Percentiles rank a stretch among this genome's conserved stretches.
Evolutionary conservation across 106 monocot genomes (phyloP).

Genomic region (Dendrobium catenatum): DNA sequence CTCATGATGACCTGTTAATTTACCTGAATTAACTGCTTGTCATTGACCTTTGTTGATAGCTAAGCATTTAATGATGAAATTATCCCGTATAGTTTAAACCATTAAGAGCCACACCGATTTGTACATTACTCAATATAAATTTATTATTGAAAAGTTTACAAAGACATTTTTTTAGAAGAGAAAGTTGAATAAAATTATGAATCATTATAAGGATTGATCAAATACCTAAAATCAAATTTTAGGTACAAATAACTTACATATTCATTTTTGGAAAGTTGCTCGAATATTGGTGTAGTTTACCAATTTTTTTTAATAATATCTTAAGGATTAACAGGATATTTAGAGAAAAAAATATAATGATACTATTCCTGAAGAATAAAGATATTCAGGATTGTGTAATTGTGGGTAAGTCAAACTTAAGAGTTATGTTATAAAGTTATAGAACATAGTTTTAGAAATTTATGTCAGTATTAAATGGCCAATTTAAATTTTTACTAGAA

Average conservation of each 20-base stretch:
- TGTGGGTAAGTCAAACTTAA: neutral
- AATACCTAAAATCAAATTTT: neutral
- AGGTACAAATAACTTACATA: neutral
- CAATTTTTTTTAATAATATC: no score
- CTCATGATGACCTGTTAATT: neutral
- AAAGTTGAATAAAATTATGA: neutral
- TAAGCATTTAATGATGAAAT: neutral
- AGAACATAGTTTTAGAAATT: neutral
- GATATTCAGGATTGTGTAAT: neutral
- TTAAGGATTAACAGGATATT: neutral
- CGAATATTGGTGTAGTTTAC: no score
- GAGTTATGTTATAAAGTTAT: neutral
- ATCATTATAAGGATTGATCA: neutral
- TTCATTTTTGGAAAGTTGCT: neutral
- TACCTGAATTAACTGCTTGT: neutral
- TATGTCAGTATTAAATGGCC: neutral
- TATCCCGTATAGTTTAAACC: neutral
- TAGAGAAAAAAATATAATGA: neutral
- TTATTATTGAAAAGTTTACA: neutral
- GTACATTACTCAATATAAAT: neutral
- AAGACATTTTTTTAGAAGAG: neutral
- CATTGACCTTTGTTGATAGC: neutral
- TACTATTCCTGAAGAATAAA: neutral
- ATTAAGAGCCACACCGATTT: neutral
- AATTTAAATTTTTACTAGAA: neutral